A percentile compares a stretch with the other conserved stretches of the same genome.
Evolutionary conservation across 202 grass and related monocot genomes (phyloP).

Genomic region (Musa balbisiana): DNA sequence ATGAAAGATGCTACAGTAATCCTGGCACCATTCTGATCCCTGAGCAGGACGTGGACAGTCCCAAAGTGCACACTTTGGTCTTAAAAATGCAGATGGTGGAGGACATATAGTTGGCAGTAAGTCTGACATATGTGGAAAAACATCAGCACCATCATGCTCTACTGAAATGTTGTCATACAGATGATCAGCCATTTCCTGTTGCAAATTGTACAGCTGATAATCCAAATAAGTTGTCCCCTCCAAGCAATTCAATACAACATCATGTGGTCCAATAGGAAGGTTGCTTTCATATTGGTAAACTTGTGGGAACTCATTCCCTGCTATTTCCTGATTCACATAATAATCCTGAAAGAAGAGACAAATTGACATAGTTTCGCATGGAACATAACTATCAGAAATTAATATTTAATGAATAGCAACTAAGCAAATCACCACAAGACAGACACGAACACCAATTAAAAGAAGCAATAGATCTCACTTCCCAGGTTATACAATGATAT

Average conservation of each 20-base stretch:
- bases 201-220: slow-evolving; percentile 59
- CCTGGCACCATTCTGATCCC: slow-evolving; percentile 66
- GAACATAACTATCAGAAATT: neutral
- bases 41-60: slow-evolving; percentile 77
- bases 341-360: slow-evolving; percentile 48
- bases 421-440: neutral
- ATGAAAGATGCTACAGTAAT: slow-evolving; percentile 90
- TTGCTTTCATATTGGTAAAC: slow-evolving; percentile 53
- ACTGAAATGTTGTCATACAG: slow-evolving; percentile 35
- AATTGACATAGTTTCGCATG: neutral
- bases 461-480: neutral
- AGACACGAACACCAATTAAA: neutral
- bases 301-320: slow-evolving; percentile 51
- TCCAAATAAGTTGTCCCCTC: slow-evolving; percentile 58
- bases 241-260: slow-evolving; percentile 41
- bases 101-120: slow-evolving; percentile 63
- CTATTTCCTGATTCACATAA: slow-evolving; percentile 72
- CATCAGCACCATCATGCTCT: slow-evolving; percentile 40
- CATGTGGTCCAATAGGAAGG: slow-evolving; percentile 36
- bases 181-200: slow-evolving; percentile 41
- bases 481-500: too few relatives aligned
- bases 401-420: neutral
- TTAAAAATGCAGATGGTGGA: slow-evolving; percentile 62
- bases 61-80: slow-evolving; percentile 87
- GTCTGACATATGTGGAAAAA: slow-evolving; percentile 64